These are phyloP conservation scores for Kuraishia ogatae DNA, from an alignment of 805 yeast species.

Conservation along the genomic window DNA sequence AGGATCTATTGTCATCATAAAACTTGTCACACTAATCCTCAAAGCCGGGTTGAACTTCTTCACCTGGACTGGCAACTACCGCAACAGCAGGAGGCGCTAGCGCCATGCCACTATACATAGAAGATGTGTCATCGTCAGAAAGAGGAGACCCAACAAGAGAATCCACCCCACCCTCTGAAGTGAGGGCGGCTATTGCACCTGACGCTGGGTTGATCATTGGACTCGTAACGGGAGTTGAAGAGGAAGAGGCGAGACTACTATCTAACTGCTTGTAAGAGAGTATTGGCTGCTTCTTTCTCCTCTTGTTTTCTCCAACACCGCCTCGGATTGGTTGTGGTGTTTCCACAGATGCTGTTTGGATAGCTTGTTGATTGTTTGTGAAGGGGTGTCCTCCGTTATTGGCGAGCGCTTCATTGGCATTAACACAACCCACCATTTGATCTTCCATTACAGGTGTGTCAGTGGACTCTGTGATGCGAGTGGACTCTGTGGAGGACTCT, in stretches of 20 bases:
- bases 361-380: no score
- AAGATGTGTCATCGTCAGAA: constrained; percentile 23
- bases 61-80: neutral
- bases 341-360: no score
- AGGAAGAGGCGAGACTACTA: constrained; percentile 1
- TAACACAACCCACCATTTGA: neutral
- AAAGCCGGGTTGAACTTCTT: neutral
- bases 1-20: no score
- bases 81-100: constrained; percentile 13
- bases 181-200: neutral
- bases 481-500: no score
- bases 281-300: constrained; percentile 12
- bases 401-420: no score
- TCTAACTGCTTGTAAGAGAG: constrained; percentile 8
- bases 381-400: no score
- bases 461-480: no score
- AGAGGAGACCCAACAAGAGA: constrained; percentile 21
- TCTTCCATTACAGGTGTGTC: neutral
- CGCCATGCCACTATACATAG: constrained; percentile 20
- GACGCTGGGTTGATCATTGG: neutral
- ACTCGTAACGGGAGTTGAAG: neutral
- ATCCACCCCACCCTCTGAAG: constrained; percentile 4
- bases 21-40: neutral
- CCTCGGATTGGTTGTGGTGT: no score
- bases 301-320: constrained; percentile 10